phyloP scores from a whole-genome alignment of 139 green algal species.

The Asterochloris erici region DNA sequence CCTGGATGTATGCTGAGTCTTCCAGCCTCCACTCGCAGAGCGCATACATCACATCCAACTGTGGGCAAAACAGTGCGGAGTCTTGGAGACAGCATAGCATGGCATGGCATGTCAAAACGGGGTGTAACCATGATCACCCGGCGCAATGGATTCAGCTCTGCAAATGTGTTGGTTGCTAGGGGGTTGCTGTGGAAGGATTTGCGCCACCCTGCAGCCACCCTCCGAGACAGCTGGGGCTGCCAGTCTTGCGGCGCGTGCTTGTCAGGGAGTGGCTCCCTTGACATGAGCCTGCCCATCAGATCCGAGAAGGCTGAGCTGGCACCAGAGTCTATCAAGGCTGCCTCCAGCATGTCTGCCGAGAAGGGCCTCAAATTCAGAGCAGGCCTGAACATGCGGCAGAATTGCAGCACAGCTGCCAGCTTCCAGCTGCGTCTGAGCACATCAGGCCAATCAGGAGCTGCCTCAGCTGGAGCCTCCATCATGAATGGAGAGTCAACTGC shows the following conservation, averaged over 20 bases:
- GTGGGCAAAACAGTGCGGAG: background rate
- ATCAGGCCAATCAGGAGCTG: background rate
- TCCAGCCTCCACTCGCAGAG: conserved; percentile 39
- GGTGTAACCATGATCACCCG: conserved; percentile 21
- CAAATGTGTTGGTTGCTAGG: conserved; percentile 22
- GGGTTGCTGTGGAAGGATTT: conserved; percentile 32
- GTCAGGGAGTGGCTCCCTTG: conserved; percentile 15
- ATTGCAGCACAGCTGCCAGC: conserved; percentile 35
- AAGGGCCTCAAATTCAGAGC: conserved; percentile 30
- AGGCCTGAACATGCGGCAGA: conserved; percentile 35
- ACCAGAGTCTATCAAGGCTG: conserved; percentile 25
- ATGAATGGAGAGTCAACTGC: too few species aligned
- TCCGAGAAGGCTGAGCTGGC: conserved; percentile 38
- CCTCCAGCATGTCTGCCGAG: conserved; percentile 37
- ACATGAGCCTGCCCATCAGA: conserved; percentile 8
- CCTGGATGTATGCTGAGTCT: conserved; percentile 16
- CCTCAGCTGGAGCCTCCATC: too few species aligned
- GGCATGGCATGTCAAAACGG: too few species aligned
- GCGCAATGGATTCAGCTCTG: conserved; percentile 12
- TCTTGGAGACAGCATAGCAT: background rate
- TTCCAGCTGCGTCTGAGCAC: conserved; percentile 27
- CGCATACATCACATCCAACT: conserved; percentile 35
- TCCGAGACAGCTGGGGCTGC: conserved; percentile 25
- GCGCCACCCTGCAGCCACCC: conserved; percentile 26
- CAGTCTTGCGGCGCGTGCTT: conserved; percentile 19